phyloP scores from a whole-genome alignment of 148 eudicot genomes.

The Rheum nobile region DNA sequence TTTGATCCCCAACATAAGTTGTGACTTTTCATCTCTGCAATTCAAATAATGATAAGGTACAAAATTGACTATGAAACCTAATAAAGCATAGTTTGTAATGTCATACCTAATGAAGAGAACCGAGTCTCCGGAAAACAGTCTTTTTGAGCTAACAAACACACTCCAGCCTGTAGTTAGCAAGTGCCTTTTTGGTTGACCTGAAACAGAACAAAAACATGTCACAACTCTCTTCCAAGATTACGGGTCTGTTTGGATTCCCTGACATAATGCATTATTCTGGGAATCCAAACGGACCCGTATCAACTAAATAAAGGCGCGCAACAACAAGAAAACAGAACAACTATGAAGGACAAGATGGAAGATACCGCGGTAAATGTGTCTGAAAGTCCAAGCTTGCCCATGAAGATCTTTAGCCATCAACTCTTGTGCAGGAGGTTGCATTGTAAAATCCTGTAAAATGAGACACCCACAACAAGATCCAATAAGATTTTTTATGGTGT shows the following conservation, averaged over 20 bases:
- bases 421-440: slow-evolving; percentile 99
- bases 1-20: slow-evolving; percentile 76
- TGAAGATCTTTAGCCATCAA: slow-evolving; percentile 86
- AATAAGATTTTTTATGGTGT: slow-evolving; percentile 9
- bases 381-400: slow-evolving; percentile 89
- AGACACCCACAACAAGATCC: slow-evolving; percentile 18
- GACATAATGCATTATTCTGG: no score
- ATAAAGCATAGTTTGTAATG: slow-evolving; percentile 68
- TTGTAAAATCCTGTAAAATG: slow-evolving; percentile 63
- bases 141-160: slow-evolving; percentile 84
- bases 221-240: background rate
- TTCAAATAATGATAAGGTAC: slow-evolving; percentile 17
- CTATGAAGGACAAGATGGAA: background rate
- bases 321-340: background rate
- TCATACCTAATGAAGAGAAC: slow-evolving; percentile 86
- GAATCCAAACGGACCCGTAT: no score
- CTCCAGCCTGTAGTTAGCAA: slow-evolving; percentile 98
- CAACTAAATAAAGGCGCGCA: no score
- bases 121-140: slow-evolving; percentile 88
- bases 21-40: slow-evolving; percentile 91
- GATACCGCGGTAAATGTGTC: slow-evolving; percentile 88
- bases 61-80: slow-evolving; percentile 6
- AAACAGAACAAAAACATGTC: slow-evolving; percentile 13
- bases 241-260: no score
- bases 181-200: slow-evolving; percentile 97